These are phyloP conservation scores for Aechmea fasciata DNA, from an alignment of 176 grass and related monocot species.

Conservation along the genomic window DNA sequence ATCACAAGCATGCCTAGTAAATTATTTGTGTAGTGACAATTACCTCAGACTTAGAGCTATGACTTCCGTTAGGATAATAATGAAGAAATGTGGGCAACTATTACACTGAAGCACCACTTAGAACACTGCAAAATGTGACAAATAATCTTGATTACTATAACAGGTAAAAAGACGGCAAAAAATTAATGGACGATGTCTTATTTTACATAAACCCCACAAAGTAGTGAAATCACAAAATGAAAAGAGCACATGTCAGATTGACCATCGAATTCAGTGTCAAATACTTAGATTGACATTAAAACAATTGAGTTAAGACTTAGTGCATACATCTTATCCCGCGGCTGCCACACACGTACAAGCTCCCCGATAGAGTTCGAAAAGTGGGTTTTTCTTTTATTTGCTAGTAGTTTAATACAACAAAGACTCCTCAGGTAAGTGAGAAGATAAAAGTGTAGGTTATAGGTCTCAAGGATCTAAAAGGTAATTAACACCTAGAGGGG, in stretches of 20 bases:
- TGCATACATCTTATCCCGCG: constrained; percentile 33
- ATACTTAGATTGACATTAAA: background rate
- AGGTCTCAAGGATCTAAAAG: too few relatives aligned
- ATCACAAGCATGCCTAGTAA: background rate
- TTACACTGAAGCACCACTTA: constrained; percentile 1
- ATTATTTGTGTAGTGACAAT: background rate
- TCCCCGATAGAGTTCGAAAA: constrained; percentile 53
- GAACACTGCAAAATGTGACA: constrained; percentile 3
- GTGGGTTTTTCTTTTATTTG: constrained; percentile 32
- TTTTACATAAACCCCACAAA: background rate
- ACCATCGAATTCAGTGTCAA: background rate
- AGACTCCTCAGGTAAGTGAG: background rate
- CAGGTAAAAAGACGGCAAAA: background rate
- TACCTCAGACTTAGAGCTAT: background rate
- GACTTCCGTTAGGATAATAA: constrained; percentile 4
- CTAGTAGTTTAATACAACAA: background rate
- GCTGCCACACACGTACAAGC: constrained; percentile 54
- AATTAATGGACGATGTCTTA: background rate
- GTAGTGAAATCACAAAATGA: background rate
- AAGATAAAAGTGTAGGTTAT: background rate
- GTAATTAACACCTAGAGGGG: too few relatives aligned
- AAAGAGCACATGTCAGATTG: background rate
- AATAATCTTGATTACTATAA: background rate
- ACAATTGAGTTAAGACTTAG: background rate
- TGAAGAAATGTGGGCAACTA: constrained; percentile 7